Conservation (phyloP, 495 filamentous ascomycete species). For the Lophiotrema nucula region DNA sequence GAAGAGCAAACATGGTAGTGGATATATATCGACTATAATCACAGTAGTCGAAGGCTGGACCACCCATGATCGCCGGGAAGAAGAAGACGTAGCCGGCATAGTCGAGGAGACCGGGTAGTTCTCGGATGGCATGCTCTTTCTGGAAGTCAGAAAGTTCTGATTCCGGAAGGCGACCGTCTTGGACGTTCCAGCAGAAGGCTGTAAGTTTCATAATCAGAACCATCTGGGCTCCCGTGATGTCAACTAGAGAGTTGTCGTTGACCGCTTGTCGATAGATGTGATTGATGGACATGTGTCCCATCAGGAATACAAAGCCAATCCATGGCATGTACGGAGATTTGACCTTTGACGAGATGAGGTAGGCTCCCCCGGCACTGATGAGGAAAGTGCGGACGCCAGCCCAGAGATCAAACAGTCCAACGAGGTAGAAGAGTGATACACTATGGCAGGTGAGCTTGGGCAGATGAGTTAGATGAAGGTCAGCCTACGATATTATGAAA, state of each 20-base stretch:
- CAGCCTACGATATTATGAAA: constrained; percentile 73
- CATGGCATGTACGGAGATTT: constrained; percentile 97
- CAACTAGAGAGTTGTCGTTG: constrained; percentile 62
- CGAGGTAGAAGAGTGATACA: constrained; percentile 81
- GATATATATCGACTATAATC: constrained; percentile 93
- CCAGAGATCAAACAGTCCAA: constrained; percentile 97
- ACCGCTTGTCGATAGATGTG: constrained; percentile 78
- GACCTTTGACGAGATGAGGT: constrained; percentile 79
- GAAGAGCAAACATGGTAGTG: constrained; percentile 88
- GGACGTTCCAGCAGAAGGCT: constrained; percentile 95
- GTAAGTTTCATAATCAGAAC: constrained; percentile 98
- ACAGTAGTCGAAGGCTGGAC: constrained; percentile 89
- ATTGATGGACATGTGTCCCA: constrained; percentile 91
- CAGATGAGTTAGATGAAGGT: neutral
- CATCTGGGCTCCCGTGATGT: constrained; percentile 91
- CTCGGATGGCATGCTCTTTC: constrained; percentile 70
- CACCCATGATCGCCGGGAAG: constrained; percentile 84
- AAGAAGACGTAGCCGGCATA: constrained; percentile 89
- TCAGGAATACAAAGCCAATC: constrained; percentile 89
- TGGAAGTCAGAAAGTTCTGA: constrained; percentile 81
- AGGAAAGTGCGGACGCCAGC: constrained; percentile 74
- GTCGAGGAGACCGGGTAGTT: constrained; percentile 74
- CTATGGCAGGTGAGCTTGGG: constrained; percentile 37
- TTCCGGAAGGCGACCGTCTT: constrained; percentile 78
- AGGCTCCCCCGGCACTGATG: constrained; percentile 74